Percentiles rank a stretch among this genome's conserved stretches.
Evolutionary conservation across 2,329 filamentous ascomycete genomes (phyloP).

Genomic region (Colletotrichum cereale): DNA sequence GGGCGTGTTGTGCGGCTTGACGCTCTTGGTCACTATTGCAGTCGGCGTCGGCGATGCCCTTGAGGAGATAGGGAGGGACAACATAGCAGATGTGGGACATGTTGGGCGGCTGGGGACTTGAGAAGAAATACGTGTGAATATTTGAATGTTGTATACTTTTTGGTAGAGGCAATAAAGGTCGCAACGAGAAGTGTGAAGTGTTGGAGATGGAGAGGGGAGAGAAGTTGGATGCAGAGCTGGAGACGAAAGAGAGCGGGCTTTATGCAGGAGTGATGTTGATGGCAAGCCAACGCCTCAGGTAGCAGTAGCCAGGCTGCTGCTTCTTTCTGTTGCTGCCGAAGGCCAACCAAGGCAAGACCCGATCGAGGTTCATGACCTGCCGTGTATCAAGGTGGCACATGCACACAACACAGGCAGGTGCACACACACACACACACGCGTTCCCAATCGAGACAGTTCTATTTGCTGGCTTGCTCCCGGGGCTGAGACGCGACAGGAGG

Average conservation of each 20-base stretch:
- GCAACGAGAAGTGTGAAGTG: neutral
- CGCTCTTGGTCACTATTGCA: conserved; percentile 53
- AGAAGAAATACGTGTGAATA: neutral
- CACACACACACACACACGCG: too few species aligned
- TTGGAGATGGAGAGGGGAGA: neutral
- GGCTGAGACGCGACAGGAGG: neutral
- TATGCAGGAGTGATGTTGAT: neutral
- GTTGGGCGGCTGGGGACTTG: neutral
- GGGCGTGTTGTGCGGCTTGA: conserved; percentile 51
- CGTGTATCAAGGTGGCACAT: neutral
- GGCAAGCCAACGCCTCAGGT: neutral
- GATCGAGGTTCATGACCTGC: neutral
- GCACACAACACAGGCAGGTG: too few species aligned
- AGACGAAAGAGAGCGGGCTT: neutral
- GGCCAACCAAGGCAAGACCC: neutral
- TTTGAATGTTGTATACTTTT: too few species aligned
- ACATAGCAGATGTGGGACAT: conserved; percentile 52
- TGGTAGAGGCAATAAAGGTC: too few species aligned
- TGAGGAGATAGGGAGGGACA: conserved; percentile 61
- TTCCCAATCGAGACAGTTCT: neutral
- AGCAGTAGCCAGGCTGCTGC: neutral
- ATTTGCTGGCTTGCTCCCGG: neutral
- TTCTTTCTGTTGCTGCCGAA: neutral
- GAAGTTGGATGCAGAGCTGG: neutral
- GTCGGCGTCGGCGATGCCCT: conserved; percentile 55